Evolutionary conservation across 2,329 filamentous ascomycete genomes (phyloP).

Genomic region (Westerdykella ornata): DNA sequence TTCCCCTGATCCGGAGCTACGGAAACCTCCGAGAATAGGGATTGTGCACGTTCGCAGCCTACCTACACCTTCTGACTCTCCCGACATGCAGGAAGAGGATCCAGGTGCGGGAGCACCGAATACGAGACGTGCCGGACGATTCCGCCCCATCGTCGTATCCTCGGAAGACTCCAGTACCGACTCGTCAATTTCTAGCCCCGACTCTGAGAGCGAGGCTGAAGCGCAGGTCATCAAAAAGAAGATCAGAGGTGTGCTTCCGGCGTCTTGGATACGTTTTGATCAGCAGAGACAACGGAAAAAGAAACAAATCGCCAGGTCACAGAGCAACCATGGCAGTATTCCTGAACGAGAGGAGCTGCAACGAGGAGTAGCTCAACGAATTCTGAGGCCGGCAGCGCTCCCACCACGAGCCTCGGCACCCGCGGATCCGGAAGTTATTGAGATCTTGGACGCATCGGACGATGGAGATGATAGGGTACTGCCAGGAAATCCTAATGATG

Average conservation of each 20-base stretch:
- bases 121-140: background rate
- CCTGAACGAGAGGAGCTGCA: conserved; percentile 14
- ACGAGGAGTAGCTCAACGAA: conserved; percentile 29
- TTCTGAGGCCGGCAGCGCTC: conserved; percentile 13
- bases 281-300: conserved; percentile 30
- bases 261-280: conserved; percentile 46
- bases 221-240: conserved; percentile 35
- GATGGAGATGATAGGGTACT: conserved; percentile 9
- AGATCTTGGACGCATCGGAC: conserved; percentile 36
- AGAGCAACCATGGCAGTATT: conserved; percentile 4
- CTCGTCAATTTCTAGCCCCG: conserved; percentile 13
- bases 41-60: conserved; percentile 6
- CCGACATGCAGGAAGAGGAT: conserved; percentile 18
- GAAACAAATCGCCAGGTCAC: conserved; percentile 3
- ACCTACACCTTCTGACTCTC: conserved; percentile 31
- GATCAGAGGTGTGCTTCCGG: conserved; percentile 46
- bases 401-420: background rate
- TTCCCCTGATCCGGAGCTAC: background rate
- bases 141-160: conserved; percentile 1
- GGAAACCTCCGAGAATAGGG: background rate
- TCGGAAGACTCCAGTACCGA: background rate
- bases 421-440: conserved; percentile 9
- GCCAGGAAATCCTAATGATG: conserved; percentile 3
- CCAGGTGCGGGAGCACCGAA: background rate
- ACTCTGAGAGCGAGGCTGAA: conserved; percentile 27